phyloP scores from a whole-genome alignment of 2,329 filamentous ascomycete species.

The Teratosphaeria destructans region DNA sequence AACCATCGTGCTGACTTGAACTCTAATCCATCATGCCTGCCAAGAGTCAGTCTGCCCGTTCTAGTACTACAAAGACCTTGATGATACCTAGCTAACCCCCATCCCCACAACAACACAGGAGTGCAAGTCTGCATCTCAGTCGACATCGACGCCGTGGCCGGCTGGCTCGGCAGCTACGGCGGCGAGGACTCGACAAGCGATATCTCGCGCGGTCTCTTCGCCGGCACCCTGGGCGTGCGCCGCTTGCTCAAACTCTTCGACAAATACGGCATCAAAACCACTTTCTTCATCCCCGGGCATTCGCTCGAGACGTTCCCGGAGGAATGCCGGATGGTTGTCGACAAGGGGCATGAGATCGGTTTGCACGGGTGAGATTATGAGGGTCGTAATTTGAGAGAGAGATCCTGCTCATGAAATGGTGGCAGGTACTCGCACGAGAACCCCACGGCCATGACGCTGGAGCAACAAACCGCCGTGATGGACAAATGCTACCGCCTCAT shows the following conservation, averaged over 20 bases:
- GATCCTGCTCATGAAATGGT: background rate
- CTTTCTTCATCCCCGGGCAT: slow-evolving; percentile 56
- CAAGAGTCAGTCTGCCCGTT: background rate
- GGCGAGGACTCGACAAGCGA: slow-evolving; percentile 63
- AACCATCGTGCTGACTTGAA: background rate
- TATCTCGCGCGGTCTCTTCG: slow-evolving; percentile 57
- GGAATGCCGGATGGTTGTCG: slow-evolving; percentile 51
- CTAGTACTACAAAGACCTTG: background rate
- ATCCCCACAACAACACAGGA: slow-evolving; percentile 7
- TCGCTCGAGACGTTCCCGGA: slow-evolving; percentile 56
- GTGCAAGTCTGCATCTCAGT: slow-evolving; percentile 35
- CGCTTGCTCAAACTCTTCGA: slow-evolving; percentile 61
- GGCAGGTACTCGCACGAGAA: slow-evolving; percentile 59
- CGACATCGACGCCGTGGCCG: slow-evolving; percentile 66
- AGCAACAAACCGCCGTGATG: slow-evolving; percentile 66
- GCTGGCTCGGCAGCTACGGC: slow-evolving; percentile 66
- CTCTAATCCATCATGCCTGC: background rate
- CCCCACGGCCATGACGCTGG: slow-evolving; percentile 58
- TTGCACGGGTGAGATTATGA: slow-evolving; percentile 44
- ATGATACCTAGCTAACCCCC: background rate
- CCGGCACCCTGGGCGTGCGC: slow-evolving; percentile 55
- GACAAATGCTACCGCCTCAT: slow-evolving; percentile 58
- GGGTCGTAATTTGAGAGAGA: background rate
- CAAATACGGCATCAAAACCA: slow-evolving; percentile 61
- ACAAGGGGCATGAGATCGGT: slow-evolving; percentile 56